Percentiles rank a stretch among this genome's conserved stretches.
These are phyloP conservation scores for Bombardia bombarda DNA, from an alignment of 495 filamentous ascomycete species.

Conservation along the genomic window DNA sequence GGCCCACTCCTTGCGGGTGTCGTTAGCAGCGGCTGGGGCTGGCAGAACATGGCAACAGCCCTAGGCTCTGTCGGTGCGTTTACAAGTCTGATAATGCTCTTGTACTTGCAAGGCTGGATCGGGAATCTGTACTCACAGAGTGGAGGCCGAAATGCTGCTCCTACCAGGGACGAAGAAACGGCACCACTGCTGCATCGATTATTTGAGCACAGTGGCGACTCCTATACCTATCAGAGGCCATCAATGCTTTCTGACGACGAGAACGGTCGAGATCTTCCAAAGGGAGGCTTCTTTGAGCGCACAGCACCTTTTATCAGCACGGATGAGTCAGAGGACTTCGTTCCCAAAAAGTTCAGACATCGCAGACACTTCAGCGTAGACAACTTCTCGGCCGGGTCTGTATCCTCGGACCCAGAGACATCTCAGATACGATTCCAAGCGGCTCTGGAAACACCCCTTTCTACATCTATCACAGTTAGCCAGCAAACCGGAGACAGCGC, in stretches of 20 bases:
- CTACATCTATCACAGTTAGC: neutral
- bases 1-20: constrained; percentile 18
- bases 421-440: constrained; percentile 21
- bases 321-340: neutral
- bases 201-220: neutral
- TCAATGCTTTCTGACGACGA: neutral
- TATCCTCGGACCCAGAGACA: neutral
- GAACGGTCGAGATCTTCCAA: neutral
- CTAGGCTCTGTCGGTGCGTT: constrained; percentile 8
- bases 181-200: constrained; percentile 19
- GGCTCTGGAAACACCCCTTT: constrained; percentile 11
- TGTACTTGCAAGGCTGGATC: constrained; percentile 24
- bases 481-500: neutral
- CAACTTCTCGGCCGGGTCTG: constrained; percentile 16
- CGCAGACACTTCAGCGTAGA: constrained; percentile 24
- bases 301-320: neutral
- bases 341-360: constrained; percentile 1
- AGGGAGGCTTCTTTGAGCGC: neutral
- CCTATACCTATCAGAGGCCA: neutral
- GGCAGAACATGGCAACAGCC: constrained; percentile 12
- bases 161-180: constrained; percentile 15
- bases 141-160: neutral
- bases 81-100: constrained; percentile 9
- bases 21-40: constrained; percentile 13
- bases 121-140: neutral